phyloP scores from a whole-genome alignment of 768 basidiomycete species.

The Pulveroboletus ravenelii region DNA sequence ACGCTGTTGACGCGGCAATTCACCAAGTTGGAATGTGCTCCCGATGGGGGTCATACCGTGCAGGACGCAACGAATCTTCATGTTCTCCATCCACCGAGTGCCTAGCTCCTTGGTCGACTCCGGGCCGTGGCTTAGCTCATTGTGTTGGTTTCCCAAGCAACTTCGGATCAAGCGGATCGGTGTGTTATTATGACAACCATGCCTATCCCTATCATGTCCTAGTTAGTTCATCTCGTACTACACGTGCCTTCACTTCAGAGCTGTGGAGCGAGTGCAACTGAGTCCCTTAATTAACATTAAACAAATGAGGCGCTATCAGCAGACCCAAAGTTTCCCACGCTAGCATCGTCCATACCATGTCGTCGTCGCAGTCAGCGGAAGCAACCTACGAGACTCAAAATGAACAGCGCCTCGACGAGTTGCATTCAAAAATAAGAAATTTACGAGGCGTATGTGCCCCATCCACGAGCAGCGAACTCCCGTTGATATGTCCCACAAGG shows the following conservation, averaged over 20 bases:
- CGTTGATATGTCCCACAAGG: slow-evolving; percentile 35
- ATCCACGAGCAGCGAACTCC: background rate
- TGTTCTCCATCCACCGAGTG: background rate
- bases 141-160: no score
- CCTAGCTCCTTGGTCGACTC: background rate
- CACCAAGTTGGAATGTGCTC: background rate
- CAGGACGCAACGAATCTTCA: background rate
- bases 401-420: slow-evolving; percentile 76
- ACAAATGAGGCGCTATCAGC: no score
- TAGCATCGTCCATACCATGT: slow-evolving; percentile 23
- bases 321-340: slow-evolving; percentile 20
- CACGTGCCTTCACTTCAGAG: no score
- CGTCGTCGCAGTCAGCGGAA: slow-evolving; percentile 44
- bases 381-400: slow-evolving; percentile 83
- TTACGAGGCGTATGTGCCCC: slow-evolving; percentile 56
- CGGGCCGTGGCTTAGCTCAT: background rate
- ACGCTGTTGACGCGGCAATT: background rate
- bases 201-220: no score
- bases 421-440: slow-evolving; percentile 81
- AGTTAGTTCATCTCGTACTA: no score
- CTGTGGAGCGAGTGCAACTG: no score
- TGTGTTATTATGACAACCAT: no score
- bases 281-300: no score
- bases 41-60: background rate
- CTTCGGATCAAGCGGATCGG: no score